These are phyloP conservation scores for Parathielavia hyrcaniae DNA, from an alignment of 495 filamentous ascomycete genomes.

Conservation along the genomic window DNA sequence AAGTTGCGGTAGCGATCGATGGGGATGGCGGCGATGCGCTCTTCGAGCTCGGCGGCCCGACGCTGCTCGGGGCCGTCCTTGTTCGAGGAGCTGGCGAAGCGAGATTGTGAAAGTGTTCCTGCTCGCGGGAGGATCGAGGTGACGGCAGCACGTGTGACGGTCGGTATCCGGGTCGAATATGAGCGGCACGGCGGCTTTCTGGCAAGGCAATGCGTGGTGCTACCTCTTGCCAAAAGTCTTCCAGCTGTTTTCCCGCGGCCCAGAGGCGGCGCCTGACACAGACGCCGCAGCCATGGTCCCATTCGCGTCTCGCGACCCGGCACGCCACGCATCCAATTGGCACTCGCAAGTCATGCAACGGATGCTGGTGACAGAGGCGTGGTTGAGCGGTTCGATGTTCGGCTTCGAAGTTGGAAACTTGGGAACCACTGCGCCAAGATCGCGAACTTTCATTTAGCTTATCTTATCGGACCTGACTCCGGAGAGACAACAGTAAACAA, in stretches of 20 bases:
- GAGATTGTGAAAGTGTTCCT: not conserved
- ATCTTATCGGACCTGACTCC: constrained; percentile 13
- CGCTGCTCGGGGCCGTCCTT: constrained; percentile 19
- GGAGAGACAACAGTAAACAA: too few relatives aligned
- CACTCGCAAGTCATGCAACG: constrained; percentile 17
- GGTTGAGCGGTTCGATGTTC: not conserved
- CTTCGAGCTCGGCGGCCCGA: constrained; percentile 55
- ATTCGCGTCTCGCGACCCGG: constrained; percentile 27
- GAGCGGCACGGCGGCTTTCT: not conserved
- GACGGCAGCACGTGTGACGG: not conserved
- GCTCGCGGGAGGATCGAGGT: not conserved
- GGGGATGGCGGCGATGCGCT: constrained; percentile 78
- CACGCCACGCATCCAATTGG: constrained; percentile 31
- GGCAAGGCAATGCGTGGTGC: not conserved
- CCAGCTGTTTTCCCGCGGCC: not conserved
- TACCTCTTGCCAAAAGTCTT: not conserved
- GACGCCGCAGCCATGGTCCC: constrained; percentile 30
- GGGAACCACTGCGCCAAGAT: constrained; percentile 6
- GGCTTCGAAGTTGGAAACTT: not conserved
- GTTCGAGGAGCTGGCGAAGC: not conserved
- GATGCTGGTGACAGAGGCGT: not conserved
- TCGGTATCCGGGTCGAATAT: not conserved
- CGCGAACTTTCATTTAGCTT: not conserved
- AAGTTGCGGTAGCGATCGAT: constrained; percentile 92
- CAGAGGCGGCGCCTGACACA: constrained; percentile 19